Evolutionary conservation across 257 asterid species (phyloP), one percentile per base, ranked within the genome.

Genomic region (Solanum boliviense): DNA sequence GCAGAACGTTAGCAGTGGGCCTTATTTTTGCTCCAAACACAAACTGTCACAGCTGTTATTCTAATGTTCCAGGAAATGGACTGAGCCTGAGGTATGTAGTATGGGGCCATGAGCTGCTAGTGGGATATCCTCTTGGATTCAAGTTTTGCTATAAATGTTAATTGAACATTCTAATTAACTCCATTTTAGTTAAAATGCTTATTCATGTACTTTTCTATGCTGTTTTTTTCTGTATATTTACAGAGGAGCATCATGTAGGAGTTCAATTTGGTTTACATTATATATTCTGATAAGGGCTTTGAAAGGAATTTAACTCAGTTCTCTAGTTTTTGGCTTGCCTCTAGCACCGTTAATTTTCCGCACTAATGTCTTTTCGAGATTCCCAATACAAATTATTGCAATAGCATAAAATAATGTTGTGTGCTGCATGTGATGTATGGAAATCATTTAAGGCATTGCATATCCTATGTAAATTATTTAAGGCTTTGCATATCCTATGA

Each of bases 11-110:
- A 92, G 98, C 84, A 96, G 91, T 91, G 99, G 99, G 48, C 98
- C 99, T 87, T 97, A 95, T 92, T 88, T 97, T 89, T 97, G 99
- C 93, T 95, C 98, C 85, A 94, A 96, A 90, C 98, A 97, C 98
- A 3, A 95, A 88, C 91, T 97, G 98, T 86, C 99, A 97, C 88
- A 95, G 99, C 91, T 97, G 99, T 91, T 92, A 62, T 86, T 97
- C 99, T 90, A 89, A 91, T 84, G 98, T 97, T 88, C 99, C 99
- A 41, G 99, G 99, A 88, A 97, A 97, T 73, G 99, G 99, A 89
- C 91, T 91, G 82, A 96, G 99, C 67, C 92, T 96, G 73, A 96
- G 99, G 99, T 97, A 86, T 84, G 94, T 48, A 56, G 71, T 90
- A 79, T 86, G 46, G 60, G 62, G 89, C 72, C 82, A 18, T 73